Conservation (phyloP, 1,284 basidiomycete species). For the Marasmius oreades region DNA sequence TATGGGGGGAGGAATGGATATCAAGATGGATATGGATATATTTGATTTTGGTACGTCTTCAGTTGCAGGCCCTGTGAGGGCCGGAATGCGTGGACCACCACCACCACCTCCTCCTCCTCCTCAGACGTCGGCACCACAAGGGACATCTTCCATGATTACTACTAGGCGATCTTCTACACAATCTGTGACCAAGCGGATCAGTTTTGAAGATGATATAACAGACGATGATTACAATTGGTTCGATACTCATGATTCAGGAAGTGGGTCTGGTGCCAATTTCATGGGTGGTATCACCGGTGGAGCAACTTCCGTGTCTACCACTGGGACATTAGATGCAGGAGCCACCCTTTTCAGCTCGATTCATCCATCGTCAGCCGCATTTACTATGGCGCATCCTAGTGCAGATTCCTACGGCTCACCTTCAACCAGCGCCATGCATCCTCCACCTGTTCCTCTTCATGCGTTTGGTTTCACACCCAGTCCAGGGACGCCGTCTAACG, state of each 20-base stretch:
- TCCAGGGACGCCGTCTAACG: background rate
- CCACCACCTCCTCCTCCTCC: background rate
- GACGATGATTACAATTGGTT: constrained; percentile 4
- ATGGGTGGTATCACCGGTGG: background rate
- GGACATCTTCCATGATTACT: background rate
- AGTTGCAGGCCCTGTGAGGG: background rate
- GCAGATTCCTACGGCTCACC: background rate
- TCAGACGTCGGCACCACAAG: background rate
- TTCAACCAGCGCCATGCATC: background rate
- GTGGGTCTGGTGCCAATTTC: background rate
- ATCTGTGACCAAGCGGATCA: background rate
- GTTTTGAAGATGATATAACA: constrained; percentile 2
- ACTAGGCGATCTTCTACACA: background rate
- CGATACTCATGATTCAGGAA: background rate
- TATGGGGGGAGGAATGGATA: constrained; percentile 45
- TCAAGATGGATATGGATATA: constrained; percentile 31
- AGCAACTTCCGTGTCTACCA: background rate
- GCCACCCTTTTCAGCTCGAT: constrained; percentile 1
- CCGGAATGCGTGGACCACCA: background rate
- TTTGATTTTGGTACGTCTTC: constrained; percentile 24
- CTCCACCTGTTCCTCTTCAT: background rate
- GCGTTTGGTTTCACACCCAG: background rate
- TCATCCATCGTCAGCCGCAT: background rate
- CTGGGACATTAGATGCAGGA: background rate
- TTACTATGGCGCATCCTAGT: background rate